A percentile compares a stretch with the other conserved stretches of the same genome.
These are phyloP conservation scores for Ramichloridium luteum DNA, from an alignment of 2,329 filamentous ascomycete species.

Conservation along the genomic window DNA sequence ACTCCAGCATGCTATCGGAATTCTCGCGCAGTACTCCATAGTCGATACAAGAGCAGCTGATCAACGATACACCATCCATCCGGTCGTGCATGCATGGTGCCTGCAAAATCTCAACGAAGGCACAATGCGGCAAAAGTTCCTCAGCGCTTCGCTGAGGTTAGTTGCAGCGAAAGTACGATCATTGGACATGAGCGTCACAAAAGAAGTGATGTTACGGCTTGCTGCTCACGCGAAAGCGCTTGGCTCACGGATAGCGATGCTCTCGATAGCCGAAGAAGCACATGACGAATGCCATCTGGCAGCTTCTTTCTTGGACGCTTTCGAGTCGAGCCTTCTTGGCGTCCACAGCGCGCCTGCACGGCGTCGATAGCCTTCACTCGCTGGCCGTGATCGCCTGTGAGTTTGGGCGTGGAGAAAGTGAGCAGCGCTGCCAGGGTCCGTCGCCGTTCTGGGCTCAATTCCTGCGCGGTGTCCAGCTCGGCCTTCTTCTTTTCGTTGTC, in stretches of 20 bases:
- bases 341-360: too few species aligned
- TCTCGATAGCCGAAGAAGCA: too few species aligned
- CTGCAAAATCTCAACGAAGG: background rate
- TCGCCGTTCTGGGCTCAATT: background rate
- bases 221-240: background rate
- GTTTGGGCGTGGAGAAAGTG: background rate
- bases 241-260: background rate
- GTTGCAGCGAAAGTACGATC: background rate
- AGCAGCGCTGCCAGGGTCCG: background rate
- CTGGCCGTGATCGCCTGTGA: background rate
- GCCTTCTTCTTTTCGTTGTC: background rate
- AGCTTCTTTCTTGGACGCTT: too few species aligned
- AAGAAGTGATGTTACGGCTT: background rate
- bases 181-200: background rate
- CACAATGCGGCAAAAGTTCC: background rate
- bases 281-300: too few species aligned
- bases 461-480: background rate
- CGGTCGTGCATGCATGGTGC: slow-evolving; percentile 1
- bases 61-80: background rate
- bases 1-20: background rate
- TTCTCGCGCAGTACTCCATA: background rate
- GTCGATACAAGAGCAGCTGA: background rate
- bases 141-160: background rate
- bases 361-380: background rate
- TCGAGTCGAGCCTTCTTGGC: background rate